These are phyloP conservation scores for Suillus fuscotomentosus DNA, from an alignment of 768 basidiomycete species.

Conservation along the genomic window DNA sequence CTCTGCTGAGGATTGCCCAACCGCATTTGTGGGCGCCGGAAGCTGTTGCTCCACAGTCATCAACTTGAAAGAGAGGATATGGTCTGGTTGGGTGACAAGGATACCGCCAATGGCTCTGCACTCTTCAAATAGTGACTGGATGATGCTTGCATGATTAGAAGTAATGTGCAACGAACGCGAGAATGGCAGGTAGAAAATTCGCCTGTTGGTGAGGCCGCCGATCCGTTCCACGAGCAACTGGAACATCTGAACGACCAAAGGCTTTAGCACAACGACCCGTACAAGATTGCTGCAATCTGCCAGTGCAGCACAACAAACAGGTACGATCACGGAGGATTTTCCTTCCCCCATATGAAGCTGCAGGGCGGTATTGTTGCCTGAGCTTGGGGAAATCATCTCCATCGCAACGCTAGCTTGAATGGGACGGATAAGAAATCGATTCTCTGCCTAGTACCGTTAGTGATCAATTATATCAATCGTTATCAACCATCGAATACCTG, in stretches of 20 bases:
- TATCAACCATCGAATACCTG: constrained; percentile 9
- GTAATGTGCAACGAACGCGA: constrained; percentile 20
- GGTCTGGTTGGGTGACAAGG: constrained; percentile 48
- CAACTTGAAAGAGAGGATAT: constrained; percentile 47
- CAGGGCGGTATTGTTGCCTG: constrained; percentile 33
- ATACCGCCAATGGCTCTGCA: constrained; percentile 40
- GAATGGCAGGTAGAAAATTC: constrained; percentile 32
- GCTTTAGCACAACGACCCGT: constrained; percentile 33
- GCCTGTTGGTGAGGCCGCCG: constrained; percentile 32
- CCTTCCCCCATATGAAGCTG: constrained; percentile 61
- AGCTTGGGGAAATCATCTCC: constrained; percentile 31
- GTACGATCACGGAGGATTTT: constrained; percentile 42
- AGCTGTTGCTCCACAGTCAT: constrained; percentile 33
- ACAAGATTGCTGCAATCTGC: constrained; percentile 28
- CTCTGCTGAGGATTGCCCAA: not conserved
- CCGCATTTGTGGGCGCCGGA: not conserved
- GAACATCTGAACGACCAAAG: constrained; percentile 31
- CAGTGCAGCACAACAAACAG: constrained; percentile 23
- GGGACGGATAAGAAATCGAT: constrained; percentile 26
- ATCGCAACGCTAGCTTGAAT: constrained; percentile 27
- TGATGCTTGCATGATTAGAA: constrained; percentile 19
- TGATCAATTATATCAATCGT: not conserved
- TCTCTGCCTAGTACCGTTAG: constrained; percentile 21
- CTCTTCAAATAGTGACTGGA: constrained; percentile 13
- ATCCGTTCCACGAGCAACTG: constrained; percentile 30